phyloP scores from a whole-genome alignment of 768 basidiomycete genomes.

The Boletales sp. region DNA sequence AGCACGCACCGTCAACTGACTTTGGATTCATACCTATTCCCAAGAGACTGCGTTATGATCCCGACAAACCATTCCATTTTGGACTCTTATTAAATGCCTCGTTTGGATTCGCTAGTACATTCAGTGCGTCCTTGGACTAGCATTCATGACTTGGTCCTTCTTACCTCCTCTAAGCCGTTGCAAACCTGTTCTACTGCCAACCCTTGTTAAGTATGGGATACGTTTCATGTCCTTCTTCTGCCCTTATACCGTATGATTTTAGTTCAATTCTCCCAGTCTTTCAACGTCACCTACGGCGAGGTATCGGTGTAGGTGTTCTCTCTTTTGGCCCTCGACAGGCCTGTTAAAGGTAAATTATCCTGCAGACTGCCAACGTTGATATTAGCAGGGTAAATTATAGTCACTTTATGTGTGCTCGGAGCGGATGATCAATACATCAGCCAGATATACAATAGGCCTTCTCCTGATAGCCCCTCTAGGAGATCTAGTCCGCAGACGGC shows the following conservation, averaged over 20 bases:
- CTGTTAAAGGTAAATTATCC: conserved; percentile 3
- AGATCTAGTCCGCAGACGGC: conserved; percentile 75
- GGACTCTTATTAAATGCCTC: conserved; percentile 49
- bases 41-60: conserved; percentile 47
- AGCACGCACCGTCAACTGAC: conserved; percentile 34
- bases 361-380: conserved; percentile 61
- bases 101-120: conserved; percentile 63
- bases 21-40: conserved; percentile 68
- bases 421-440: neutral
- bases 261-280: conserved; percentile 37
- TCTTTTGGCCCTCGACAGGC: neutral
- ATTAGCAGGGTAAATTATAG: conserved; percentile 55
- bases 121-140: conserved; percentile 17
- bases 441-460: conserved; percentile 68
- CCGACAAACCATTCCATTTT: conserved; percentile 48
- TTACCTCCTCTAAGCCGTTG: conserved; percentile 41
- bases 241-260: neutral
- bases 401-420: neutral
- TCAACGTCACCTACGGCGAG: conserved; percentile 34
- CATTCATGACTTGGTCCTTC: neutral
- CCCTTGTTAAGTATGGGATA: conserved; percentile 62
- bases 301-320: conserved; percentile 29
- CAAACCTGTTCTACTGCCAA: conserved; percentile 82
- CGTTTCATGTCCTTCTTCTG: neutral
- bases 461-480: conserved; percentile 79